Percentiles rank a stretch among this genome's conserved stretches.
Conservation (phyloP, 2,329 filamentous ascomycete genomes). For the Neofusicoccum sp. region DNA sequence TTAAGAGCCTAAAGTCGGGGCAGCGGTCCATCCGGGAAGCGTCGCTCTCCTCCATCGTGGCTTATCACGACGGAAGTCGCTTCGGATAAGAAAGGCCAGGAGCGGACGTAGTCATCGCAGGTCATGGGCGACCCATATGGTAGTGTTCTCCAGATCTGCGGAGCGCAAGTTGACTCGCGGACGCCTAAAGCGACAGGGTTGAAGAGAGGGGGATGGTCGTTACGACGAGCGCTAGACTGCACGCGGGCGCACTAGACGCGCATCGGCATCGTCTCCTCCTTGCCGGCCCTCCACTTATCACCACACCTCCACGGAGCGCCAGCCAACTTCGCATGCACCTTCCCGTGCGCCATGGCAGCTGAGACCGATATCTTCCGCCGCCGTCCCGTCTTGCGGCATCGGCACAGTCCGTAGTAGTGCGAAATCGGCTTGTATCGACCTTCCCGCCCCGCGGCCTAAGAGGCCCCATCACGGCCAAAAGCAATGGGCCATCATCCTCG, state of each 20-base stretch:
- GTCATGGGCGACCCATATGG: background rate
- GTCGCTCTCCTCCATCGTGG: background rate
- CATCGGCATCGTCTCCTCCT: background rate
- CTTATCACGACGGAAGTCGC: background rate
- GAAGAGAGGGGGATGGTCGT: slow-evolving; percentile 4
- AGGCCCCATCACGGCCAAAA: background rate
- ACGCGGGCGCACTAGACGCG: background rate
- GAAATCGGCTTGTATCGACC: background rate
- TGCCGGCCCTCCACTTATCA: background rate
- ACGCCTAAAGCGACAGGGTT: background rate
- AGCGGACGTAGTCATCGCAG: background rate
- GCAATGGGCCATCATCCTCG: background rate
- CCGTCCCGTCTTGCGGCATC: background rate
- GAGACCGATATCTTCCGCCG: background rate
- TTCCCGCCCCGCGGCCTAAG: background rate
- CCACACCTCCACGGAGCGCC: background rate
- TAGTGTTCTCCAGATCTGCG: background rate
- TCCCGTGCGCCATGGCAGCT: background rate
- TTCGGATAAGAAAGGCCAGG: background rate
- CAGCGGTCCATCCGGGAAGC: background rate
- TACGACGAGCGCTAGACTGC: background rate
- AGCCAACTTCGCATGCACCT: background rate
- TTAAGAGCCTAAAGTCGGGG: background rate
- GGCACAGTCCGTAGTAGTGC: background rate
- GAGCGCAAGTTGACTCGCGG: background rate